Evolutionary conservation across 495 filamentous ascomycete species (phyloP).

Genomic region (Collariella sp.): DNA sequence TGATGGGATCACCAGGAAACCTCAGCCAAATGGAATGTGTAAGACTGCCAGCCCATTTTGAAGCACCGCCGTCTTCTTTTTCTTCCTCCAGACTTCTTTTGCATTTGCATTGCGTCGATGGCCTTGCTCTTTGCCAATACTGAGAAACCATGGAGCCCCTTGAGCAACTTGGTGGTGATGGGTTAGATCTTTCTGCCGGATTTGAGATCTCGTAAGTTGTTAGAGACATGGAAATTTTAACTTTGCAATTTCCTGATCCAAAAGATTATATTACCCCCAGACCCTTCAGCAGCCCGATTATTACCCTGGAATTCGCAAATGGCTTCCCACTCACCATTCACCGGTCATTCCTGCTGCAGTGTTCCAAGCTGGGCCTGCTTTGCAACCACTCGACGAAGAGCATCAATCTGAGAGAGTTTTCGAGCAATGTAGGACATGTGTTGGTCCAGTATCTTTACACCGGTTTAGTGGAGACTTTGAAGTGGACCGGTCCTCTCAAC

Average conservation of each 20-base stretch:
- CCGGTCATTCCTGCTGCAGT: slow-evolving; percentile 7
- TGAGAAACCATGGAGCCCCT: neutral
- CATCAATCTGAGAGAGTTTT: slow-evolving; percentile 6
- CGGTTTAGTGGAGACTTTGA: neutral
- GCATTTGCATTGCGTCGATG: neutral
- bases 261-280: slow-evolving; percentile 7
- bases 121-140: neutral
- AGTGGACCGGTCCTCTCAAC: neutral
- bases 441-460: slow-evolving; percentile 26
- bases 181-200: neutral
- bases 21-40: too few species aligned
- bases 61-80: neutral
- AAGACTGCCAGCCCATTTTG: too few species aligned
- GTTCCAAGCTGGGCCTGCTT: slow-evolving; percentile 6
- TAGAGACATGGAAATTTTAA: neutral
- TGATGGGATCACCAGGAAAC: neutral
- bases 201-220: neutral
- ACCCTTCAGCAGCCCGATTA: slow-evolving; percentile 18
- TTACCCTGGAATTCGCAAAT: slow-evolving; percentile 12
- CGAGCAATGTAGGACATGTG: slow-evolving; percentile 21
- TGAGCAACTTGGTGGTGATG: neutral
- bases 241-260: neutral
- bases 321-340: slow-evolving; percentile 13
- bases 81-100: neutral
- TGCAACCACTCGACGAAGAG: neutral